Base-by-base conservation (phyloP, 352 stramenopile species). In the Phytophthora macrochlamydospora region DNA sequence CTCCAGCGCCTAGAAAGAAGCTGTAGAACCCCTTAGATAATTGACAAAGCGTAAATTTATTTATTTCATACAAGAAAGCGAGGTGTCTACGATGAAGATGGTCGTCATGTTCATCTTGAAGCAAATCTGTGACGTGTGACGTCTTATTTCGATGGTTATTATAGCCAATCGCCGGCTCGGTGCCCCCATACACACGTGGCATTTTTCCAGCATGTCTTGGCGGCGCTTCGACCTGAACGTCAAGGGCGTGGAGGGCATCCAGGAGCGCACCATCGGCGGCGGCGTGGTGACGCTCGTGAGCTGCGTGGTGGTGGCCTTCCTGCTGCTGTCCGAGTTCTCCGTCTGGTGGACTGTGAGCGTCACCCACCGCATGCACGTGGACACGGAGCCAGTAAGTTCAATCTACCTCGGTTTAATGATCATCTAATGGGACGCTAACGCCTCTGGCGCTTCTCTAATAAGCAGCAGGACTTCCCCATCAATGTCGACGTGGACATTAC, bases 241-340 rank as follows among this genome's bases (percentile, higher is more conserved):
- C 57, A 96, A 96, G 82, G 89, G 87, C 76, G 83, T 96, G 45
- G 89, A 96, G 68, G 89, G 89, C 70, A 95, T 96, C 69, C 89
- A 96, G 75, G 86, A 94, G 79, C 85, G 85, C 70, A 96, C 88
- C 45, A 90, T 92, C 61, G 81, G 86, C 57, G 88, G 88, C 24
- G 88, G 86, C 32, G 56, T 96, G 45, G 84, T 96, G 56, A 96
- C 88, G 67, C 77, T 96, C 30, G 24, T 94, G 53, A 94, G 86
- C 75, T 91, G 81, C 49, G 56, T 86, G 49, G 75, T 87, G 48
- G 88, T 92, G 51, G 61, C 63, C 33, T 91, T 94, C 51, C 65
- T 96, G 50, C 65, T 96, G 66, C 76, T 91, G 58, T 96, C 88
- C 40, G 88, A 96, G 76, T 69, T 96, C 71, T 87, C 85, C 6